Percentiles rank a stretch among this genome's conserved stretches.
phyloP scores from a whole-genome alignment of 768 basidiomycete genomes.

The Nidula microcarpa region DNA sequence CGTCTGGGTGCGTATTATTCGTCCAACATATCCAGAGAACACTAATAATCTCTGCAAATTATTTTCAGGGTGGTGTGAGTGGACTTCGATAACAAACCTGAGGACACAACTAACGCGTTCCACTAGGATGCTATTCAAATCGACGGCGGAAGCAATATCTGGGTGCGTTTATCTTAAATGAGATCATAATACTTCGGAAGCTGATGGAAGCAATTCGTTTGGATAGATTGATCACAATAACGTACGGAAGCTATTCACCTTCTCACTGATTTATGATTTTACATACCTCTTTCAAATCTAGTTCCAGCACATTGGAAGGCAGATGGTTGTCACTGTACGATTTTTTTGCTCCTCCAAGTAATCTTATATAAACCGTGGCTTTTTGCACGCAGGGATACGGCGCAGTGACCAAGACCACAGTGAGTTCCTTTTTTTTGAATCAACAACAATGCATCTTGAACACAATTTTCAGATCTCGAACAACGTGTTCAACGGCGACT shows the following conservation, averaged over 20 bases:
- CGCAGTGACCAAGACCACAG: constrained; percentile 16
- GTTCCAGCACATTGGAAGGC: constrained; percentile 18
- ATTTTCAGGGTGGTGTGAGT: too few species aligned
- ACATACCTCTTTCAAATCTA: background rate
- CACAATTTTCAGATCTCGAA: constrained; percentile 10
- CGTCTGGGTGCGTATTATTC: constrained; percentile 10
- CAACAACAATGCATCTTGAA: background rate
- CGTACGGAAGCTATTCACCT: background rate
- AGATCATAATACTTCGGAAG: background rate
- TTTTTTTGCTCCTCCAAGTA: background rate
- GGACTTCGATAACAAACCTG: too few species aligned
- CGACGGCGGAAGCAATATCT: constrained; percentile 19
- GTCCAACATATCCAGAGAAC: too few species aligned
- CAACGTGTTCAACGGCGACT: constrained; percentile 17
- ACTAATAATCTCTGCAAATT: too few species aligned
- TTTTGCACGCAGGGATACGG: constrained; percentile 10
- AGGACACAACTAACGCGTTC: too few species aligned
- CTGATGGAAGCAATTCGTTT: background rate
- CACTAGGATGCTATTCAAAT: constrained; percentile 18
- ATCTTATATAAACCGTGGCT: background rate
- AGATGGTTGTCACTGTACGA: constrained; percentile 18
- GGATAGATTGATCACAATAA: constrained; percentile 11
- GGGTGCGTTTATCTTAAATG: constrained; percentile 7
- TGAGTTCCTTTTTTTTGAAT: background rate
- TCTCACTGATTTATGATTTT: background rate